Percentiles rank a stretch among this genome's conserved stretches.
These are phyloP conservation scores for Sarcodon sp. DNA, from an alignment of 768 basidiomycete genomes.

Conservation along the genomic window DNA sequence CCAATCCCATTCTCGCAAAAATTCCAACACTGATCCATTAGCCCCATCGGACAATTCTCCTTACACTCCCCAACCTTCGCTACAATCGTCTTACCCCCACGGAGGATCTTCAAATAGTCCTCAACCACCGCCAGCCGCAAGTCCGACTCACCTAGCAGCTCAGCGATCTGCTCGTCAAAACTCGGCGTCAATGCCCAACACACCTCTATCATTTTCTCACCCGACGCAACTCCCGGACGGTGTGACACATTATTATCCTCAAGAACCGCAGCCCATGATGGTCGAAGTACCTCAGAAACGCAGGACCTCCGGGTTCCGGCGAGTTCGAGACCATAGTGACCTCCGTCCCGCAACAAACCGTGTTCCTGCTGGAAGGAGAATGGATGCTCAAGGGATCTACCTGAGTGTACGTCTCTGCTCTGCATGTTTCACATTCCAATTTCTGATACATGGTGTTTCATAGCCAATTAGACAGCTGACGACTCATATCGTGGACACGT, in stretches of 20 bases:
- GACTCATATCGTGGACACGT: conserved; percentile 80
- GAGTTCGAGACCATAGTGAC: conserved; percentile 67
- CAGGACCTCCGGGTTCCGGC: conserved; percentile 65
- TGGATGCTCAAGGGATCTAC: conserved; percentile 64
- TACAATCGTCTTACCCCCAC: conserved; percentile 30
- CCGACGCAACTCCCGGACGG: conserved; percentile 33
- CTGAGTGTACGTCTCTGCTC: conserved; percentile 54
- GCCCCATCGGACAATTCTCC: conserved; percentile 36
- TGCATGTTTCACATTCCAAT: not conserved
- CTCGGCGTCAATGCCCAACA: conserved; percentile 58
- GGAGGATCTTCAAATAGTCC: conserved; percentile 45
- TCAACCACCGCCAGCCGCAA: conserved; percentile 35
- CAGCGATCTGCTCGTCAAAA: conserved; percentile 35
- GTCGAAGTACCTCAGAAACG: conserved; percentile 57
- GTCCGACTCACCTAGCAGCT: conserved; percentile 37
- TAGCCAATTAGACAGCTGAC: conserved; percentile 65
- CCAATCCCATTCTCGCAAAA: conserved; percentile 42
- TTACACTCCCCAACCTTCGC: conserved; percentile 36
- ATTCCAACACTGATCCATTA: conserved; percentile 40
- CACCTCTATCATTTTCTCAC: conserved; percentile 58
- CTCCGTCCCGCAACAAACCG: conserved; percentile 62
- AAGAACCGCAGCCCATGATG: conserved; percentile 54
- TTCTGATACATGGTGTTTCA: conserved; percentile 3
- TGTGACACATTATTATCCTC: conserved; percentile 36
- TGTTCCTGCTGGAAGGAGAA: conserved; percentile 53